Evolutionary conservation across 1,284 basidiomycete genomes (phyloP).

Genomic region (Rhodotorula sp.): DNA sequence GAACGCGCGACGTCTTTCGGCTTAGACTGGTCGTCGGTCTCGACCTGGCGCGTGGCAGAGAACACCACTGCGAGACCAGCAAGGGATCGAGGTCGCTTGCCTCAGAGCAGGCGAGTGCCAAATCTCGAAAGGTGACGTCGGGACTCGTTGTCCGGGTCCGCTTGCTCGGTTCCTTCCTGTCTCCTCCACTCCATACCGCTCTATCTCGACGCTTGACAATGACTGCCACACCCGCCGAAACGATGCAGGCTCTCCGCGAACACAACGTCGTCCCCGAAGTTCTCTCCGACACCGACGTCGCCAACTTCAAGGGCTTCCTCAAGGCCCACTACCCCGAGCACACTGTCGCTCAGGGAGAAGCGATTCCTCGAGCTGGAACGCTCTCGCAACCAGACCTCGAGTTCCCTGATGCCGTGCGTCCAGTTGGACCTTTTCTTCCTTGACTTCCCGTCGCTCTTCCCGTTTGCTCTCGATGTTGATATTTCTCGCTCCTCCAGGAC

Average conservation of each 20-base stretch:
- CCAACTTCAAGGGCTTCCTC: background rate
- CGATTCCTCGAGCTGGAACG: background rate
- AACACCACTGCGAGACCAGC: too few relatives aligned
- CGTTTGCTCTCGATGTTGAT: too few relatives aligned
- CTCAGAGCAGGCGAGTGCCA: background rate
- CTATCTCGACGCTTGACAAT: background rate
- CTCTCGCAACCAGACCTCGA: constrained; percentile 22
- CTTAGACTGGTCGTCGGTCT: too few relatives aligned
- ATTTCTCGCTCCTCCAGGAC: constrained; percentile 1
- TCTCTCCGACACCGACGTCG: background rate
- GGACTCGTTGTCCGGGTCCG: background rate
- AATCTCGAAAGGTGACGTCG: background rate
- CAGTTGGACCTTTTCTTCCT: background rate
- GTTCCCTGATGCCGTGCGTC: constrained; percentile 19
- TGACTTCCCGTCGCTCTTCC: background rate
- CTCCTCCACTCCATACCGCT: background rate
- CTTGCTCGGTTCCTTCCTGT: background rate
- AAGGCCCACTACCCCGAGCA: constrained; percentile 16
- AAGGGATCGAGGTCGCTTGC: background rate
- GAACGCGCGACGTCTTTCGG: too few relatives aligned
- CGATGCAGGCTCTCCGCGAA: constrained; percentile 7
- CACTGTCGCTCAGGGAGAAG: constrained; percentile 7
- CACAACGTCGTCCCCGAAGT: constrained; percentile 17
- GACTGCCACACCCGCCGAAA: background rate
- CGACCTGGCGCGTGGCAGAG: too few relatives aligned